phyloP scores from a whole-genome alignment of 2,329 filamentous ascomycete genomes.

The Tympanopsis confertula region DNA sequence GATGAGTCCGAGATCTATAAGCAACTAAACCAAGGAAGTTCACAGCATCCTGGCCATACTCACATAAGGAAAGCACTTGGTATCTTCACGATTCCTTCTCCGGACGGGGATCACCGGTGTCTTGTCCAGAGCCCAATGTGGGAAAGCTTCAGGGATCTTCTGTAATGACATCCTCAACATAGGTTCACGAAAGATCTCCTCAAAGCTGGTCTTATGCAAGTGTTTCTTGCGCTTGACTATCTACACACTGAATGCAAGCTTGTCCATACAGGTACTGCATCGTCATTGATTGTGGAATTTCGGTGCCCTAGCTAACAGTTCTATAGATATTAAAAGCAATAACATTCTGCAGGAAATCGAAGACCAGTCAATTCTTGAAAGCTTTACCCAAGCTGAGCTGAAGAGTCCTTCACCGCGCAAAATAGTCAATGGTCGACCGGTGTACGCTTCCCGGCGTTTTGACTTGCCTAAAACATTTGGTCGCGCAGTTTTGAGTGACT shows the following conservation, averaged over 20 bases:
- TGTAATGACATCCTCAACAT: conserved; percentile 19
- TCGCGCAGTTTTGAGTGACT: conserved; percentile 18
- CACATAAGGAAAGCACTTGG: conserved; percentile 17
- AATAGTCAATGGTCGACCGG: conserved; percentile 12
- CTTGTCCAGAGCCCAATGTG: conserved; percentile 24
- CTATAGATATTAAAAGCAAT: conserved; percentile 26
- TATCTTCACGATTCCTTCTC: conserved; percentile 14
- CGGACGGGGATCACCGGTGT: conserved; percentile 17
- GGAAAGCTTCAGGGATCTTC: conserved; percentile 25
- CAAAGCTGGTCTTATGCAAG: conserved; percentile 18
- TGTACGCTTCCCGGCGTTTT: conserved; percentile 22
- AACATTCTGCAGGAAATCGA: conserved; percentile 24
- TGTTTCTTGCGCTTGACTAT: conserved; percentile 26
- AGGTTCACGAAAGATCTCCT: conserved; percentile 24
- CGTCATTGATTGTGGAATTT: neutral
- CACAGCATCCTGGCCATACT: conserved; percentile 14
- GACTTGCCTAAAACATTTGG: conserved; percentile 17
- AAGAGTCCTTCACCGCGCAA: conserved; percentile 22
- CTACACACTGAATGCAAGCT: conserved; percentile 28
- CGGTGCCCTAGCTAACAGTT: neutral
- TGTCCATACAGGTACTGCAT: conserved; percentile 26
- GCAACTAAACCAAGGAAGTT: conserved; percentile 6
- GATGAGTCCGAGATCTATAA: conserved; percentile 10
- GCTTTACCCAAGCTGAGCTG: conserved; percentile 19
- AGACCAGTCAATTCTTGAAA: conserved; percentile 20